These are phyloP conservation scores for Neurospora tetraspora DNA, from an alignment of 495 filamentous ascomycete genomes.

Conservation along the genomic window DNA sequence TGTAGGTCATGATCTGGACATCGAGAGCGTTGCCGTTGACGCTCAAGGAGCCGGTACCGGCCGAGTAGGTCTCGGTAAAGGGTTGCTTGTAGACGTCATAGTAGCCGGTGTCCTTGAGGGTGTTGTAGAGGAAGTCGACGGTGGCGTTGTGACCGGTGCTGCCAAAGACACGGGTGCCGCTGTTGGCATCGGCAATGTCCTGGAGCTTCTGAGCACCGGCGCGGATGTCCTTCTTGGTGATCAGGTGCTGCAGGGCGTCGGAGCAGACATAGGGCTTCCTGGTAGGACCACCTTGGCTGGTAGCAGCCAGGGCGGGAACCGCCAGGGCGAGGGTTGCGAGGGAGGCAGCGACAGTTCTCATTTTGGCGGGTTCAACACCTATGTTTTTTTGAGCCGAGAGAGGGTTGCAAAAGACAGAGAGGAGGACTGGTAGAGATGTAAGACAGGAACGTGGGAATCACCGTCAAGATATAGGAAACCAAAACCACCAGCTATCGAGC, in stretches of 20 bases:
- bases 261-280: conserved; percentile 12
- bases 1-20: conserved; percentile 28
- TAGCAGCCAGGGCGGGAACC: not conserved
- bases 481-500: not conserved
- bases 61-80: conserved; percentile 34
- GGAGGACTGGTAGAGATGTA: not conserved
- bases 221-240: conserved; percentile 32
- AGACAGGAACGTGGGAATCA: not conserved
- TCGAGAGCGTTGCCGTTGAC: conserved; percentile 20
- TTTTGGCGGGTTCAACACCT: not conserved
- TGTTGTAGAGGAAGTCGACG: conserved; percentile 49
- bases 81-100: conserved; percentile 52
- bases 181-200: conserved; percentile 26
- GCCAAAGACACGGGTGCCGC: conserved; percentile 48
- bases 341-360: not conserved
- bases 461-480: not conserved
- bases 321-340: not conserved
- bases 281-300: not conserved
- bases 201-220: conserved; percentile 36
- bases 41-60: conserved; percentile 24
- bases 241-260: conserved; percentile 18
- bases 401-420: not conserved
- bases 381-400: not conserved
- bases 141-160: conserved; percentile 52
- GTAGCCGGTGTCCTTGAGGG: conserved; percentile 39